Evolutionary conservation across 495 filamentous ascomycete species (phyloP), one percentile per base, ranked within the genome.

Genomic region (Hypoxylon lienhwacheense): DNA sequence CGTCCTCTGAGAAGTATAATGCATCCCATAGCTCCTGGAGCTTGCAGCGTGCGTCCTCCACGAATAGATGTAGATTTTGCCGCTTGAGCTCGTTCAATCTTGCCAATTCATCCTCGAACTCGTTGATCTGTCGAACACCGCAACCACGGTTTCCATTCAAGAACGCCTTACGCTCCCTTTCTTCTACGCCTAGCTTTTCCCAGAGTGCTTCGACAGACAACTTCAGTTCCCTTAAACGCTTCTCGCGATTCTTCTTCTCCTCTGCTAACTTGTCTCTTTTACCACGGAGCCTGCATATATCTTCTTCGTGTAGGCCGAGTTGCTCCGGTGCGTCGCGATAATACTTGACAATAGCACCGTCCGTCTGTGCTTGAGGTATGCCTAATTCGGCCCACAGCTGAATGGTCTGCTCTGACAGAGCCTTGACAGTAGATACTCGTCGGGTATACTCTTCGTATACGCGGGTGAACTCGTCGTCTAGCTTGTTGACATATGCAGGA

Each of bases 331-430:
- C 79, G 37, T 96, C 87, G 50, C 88, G 86, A 59, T 93, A 92
- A 61, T 84, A 84, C 64, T 96, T 88, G 36, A 99, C 84, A 51
- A 99, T 91, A 14, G 77, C 77, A 33, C 75, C 78, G 64, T 97
- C 93, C n/a, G 89, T 92, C 65, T 97, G 92, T 11, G 86, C 88
- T 66, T 92, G 89, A 2, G 93, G 89, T 6, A 85, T 92, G 17
- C 95, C 93, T 14, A 99, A 80, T 65, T 99, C 93, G 0, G 89
- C 89, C 90, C 93, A 99, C 2, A 97, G 79, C 61, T 87, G 87
- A 65, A 99, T 91, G 42, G 96, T 90, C 37, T 95, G 85, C 54
- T 95, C 88, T 2, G 82, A 81, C 0, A 90, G 69, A 7, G 81
- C 69, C 66, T 87, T 81, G n/a, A 97, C 90, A 3, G 79, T 82